Percentiles rank a stretch among this genome's conserved stretches.
phyloP scores from a whole-genome alignment of 176 grass and related monocot species.

The Oryza brachyantha region DNA sequence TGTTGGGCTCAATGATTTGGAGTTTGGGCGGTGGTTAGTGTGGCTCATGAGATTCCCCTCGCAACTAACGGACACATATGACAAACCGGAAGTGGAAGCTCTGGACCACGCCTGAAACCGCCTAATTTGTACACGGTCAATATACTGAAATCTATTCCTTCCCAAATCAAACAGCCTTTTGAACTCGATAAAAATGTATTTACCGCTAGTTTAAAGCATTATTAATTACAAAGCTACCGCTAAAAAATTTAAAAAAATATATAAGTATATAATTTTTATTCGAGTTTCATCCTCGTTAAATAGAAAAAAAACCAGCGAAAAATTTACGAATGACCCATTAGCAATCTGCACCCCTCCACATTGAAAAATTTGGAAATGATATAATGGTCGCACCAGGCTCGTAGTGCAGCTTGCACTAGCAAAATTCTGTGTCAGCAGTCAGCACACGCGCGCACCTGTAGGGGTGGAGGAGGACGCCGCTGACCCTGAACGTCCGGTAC shows the following conservation, averaged over 20 bases:
- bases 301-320: too few species aligned
- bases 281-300: too few species aligned
- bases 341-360: too few species aligned
- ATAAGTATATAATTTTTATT: too few species aligned
- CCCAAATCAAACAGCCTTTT: background rate
- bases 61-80: background rate
- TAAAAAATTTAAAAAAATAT: too few species aligned
- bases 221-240: too few species aligned
- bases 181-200: too few species aligned
- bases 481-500: constrained; percentile 46
- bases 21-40: background rate
- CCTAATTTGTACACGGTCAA: background rate
- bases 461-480: constrained; percentile 34
- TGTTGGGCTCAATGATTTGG: background rate
- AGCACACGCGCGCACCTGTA: constrained; percentile 26
- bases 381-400: too few species aligned
- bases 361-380: too few species aligned
- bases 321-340: too few species aligned
- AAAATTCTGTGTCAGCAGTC: too few species aligned
- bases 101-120: background rate
- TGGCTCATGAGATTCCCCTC: background rate
- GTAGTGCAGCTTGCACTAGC: background rate
- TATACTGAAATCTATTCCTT: background rate
- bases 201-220: too few species aligned
- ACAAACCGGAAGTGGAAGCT: background rate